Evolutionary conservation across 495 filamentous ascomycete species (phyloP).

Genomic region (Aspergillus diversus): DNA sequence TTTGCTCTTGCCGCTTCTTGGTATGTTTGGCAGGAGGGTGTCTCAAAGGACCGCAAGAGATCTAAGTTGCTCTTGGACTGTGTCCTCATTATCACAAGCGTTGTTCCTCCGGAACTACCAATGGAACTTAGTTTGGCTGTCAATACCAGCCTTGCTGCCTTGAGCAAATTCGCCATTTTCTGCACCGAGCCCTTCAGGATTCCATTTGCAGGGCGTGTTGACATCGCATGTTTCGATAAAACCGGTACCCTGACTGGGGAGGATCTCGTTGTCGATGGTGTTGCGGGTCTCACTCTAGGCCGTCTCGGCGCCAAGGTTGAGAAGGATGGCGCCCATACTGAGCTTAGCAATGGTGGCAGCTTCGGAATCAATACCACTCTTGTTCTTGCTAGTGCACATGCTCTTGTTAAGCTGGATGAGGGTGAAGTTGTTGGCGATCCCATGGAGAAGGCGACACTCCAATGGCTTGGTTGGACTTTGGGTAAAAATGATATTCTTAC

Average conservation of each 20-base stretch:
- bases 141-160: conserved; percentile 95
- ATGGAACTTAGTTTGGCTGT: conserved; percentile 98
- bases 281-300: conserved; percentile 82
- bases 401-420: conserved; percentile 93
- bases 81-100: conserved; percentile 94
- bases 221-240: conserved; percentile 98
- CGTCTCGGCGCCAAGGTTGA: conserved; percentile 69
- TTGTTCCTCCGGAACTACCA: conserved; percentile 94
- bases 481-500: conserved; percentile 82
- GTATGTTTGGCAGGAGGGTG: conserved; percentile 99
- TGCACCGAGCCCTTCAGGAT: conserved; percentile 99
- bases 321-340: conserved; percentile 75
- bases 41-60: conserved; percentile 87
- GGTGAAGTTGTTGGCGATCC: conserved; percentile 97
- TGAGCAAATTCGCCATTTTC: conserved; percentile 95
- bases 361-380: conserved; percentile 82
- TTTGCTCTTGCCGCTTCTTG: conserved; percentile 98
- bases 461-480: conserved; percentile 86
- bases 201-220: conserved; percentile 92
- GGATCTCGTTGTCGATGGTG: conserved; percentile 95
- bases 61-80: conserved; percentile 97
- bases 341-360: conserved; percentile 65
- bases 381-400: conserved; percentile 93
- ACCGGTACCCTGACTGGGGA: conserved; percentile 97
- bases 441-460: conserved; percentile 96